Evolutionary conservation across 202 grass and related monocot genomes (phyloP).

Genomic region (Brachypodium distachyon): DNA sequence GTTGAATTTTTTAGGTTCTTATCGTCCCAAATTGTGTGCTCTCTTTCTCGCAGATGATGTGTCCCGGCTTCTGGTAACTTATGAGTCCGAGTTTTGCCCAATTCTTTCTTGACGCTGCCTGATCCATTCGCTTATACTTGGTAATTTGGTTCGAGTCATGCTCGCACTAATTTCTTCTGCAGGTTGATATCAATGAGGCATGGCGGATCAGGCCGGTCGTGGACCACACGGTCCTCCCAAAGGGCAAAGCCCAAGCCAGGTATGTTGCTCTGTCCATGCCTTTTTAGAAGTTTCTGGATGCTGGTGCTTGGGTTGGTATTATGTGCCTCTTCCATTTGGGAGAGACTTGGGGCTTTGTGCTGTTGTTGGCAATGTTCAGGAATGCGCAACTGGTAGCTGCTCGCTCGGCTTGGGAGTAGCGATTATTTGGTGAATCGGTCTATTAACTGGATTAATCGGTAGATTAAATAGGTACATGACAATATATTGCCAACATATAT

Average conservation of each 20-base stretch:
- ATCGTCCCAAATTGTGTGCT: background rate
- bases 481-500: too few relatives aligned
- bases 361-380: too few relatives aligned
- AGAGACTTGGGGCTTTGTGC: background rate
- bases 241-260: constrained; percentile 79
- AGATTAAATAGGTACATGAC: too few relatives aligned
- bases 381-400: too few relatives aligned
- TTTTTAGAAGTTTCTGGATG: constrained; percentile 8
- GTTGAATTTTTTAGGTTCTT: background rate
- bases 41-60: constrained; percentile 45
- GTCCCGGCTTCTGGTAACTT: constrained; percentile 54
- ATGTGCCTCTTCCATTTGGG: background rate
- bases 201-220: constrained; percentile 38
- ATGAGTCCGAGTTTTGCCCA: background rate
- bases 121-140: background rate
- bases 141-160: background rate
- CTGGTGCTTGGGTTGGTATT: background rate
- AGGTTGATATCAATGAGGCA: constrained; percentile 56
- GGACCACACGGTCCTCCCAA: constrained; percentile 47
- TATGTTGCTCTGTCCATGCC: constrained; percentile 7
- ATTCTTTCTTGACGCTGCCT: background rate
- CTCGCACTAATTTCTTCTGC: background rate
- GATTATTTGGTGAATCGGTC: too few relatives aligned
- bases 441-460: too few relatives aligned
- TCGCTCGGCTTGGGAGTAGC: too few relatives aligned